Evolutionary conservation across 2,329 filamentous ascomycete genomes (phyloP), one percentile per base, ranked within the genome.

Genomic region (Grosmannia clavigera): DNA sequence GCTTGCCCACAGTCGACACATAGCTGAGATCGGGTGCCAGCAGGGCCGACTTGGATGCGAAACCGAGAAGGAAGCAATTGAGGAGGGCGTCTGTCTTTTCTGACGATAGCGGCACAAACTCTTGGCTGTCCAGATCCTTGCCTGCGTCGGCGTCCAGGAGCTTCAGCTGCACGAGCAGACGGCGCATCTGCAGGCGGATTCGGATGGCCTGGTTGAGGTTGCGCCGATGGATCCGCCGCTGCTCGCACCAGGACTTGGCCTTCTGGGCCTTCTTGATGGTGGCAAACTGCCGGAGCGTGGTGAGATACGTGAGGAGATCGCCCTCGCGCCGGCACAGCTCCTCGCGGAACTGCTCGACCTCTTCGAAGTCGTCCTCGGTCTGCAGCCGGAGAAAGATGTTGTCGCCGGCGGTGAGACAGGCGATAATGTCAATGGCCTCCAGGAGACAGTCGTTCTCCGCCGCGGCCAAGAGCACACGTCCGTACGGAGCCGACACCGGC

Each of bases 341-440:
- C 61, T 78, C 80, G 51, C 83, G 79, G 22, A 72, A 69, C 16
- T 76, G 75, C 61, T 81, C 79, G 1, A 79, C 75, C 27, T 73
- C 73, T 2, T 55, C 52, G 19, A 73, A 72, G 4, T 55, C 59
- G 12, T 40, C 43, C 25, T 80, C 75, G 0, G 79, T 80, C 55
- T 81, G 79, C 0, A 84, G 70, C 54, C 83, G 81, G 12, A 82
- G 70, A 65, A 85, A 86, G 12, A 86, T 80, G 61, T 84, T 82
- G 57, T 84, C 81, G 51, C 84, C 83, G 0, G 81, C 76, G 0
- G 82, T 85, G 27, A 87, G 76, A 62, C 81, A 83, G 0, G 83
- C 76, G 43, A 87, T 88, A 60, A 96, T 86, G 67, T 97, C 94
- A 64, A 99, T 92, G 4, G 84, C 85, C 65, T 96, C 90, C 0